phyloP scores from a whole-genome alignment of 371 early-diverging fungal species.

The Mucor plumbeus region DNA sequence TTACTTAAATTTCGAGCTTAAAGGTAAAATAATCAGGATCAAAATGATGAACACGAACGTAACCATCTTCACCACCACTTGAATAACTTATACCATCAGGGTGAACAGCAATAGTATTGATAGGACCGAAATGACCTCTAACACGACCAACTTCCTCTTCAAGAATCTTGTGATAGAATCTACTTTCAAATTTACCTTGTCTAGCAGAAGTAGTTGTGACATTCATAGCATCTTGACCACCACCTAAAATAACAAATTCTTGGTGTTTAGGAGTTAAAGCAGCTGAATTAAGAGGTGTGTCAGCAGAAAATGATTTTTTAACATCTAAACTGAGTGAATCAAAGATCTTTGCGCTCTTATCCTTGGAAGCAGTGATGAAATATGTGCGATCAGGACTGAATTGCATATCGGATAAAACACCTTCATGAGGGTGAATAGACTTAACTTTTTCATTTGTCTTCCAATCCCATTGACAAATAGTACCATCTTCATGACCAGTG shows the following conservation, averaged over 20 bases:
- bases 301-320: constrained; percentile 88
- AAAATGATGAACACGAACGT: constrained; percentile 95
- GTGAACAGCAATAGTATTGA: constrained; percentile 98
- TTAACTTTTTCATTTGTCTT: constrained; percentile 72
- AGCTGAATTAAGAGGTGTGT: constrained; percentile 97
- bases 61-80: constrained; percentile 99
- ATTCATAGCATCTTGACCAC: constrained; percentile 84
- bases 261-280: constrained; percentile 86
- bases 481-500: constrained; percentile 93
- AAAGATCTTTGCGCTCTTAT: constrained; percentile 91
- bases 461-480: constrained; percentile 88
- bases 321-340: constrained; percentile 85
- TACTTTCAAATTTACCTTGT: constrained; percentile 98
- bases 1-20: constrained; percentile 64
- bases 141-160: constrained; percentile 98
- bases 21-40: constrained; percentile 96
- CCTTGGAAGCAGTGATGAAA: constrained; percentile 98
- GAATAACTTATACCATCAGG: constrained; percentile 95
- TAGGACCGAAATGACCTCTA: constrained; percentile 99
- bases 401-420: constrained; percentile 92
- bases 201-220: constrained; percentile 97
- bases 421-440: constrained; percentile 72
- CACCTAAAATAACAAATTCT: constrained; percentile 82
- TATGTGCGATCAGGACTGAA: constrained; percentile 91
- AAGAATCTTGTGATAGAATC: constrained; percentile 98